Conservation (phyloP, 202 grass and related monocot species). For the Panicum virgatum region DNA sequence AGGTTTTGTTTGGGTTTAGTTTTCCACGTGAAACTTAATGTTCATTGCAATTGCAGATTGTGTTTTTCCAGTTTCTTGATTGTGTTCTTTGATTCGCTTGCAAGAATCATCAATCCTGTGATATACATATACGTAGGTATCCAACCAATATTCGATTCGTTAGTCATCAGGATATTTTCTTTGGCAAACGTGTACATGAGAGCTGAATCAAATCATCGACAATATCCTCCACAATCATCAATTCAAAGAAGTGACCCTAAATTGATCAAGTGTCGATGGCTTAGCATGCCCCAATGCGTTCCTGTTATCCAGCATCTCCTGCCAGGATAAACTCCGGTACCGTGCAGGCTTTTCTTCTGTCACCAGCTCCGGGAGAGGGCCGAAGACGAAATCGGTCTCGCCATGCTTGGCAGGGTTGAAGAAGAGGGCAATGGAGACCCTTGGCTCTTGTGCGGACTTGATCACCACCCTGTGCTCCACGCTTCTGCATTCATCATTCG, state of each 20-base stretch:
- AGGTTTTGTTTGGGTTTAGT: too few species aligned
- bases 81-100: too few species aligned
- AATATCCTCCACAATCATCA: background rate
- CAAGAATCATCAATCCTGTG: background rate
- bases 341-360: conserved; percentile 17
- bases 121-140: too few species aligned
- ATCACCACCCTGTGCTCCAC: conserved; percentile 46
- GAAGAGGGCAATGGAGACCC: conserved; percentile 54
- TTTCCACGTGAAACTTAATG: too few species aligned
- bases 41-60: too few species aligned
- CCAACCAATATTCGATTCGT: too few species aligned
- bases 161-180: too few species aligned
- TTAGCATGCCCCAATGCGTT: conserved; percentile 15
- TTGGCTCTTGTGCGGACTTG: conserved; percentile 31
- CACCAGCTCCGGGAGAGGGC: conserved; percentile 46
- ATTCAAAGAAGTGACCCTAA: background rate
- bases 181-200: too few species aligned
- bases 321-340: conserved; percentile 35
- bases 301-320: conserved; percentile 30
- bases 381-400: conserved; percentile 14
- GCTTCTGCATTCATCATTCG: conserved; percentile 49
- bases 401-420: conserved; percentile 38
- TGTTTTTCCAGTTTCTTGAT: too few species aligned
- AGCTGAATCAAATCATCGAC: background rate
- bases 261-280: conserved; percentile 13